Base-by-base conservation (phyloP, 495 filamentous ascomycete genomes). In the Trypethelium eluteriae region DNA sequence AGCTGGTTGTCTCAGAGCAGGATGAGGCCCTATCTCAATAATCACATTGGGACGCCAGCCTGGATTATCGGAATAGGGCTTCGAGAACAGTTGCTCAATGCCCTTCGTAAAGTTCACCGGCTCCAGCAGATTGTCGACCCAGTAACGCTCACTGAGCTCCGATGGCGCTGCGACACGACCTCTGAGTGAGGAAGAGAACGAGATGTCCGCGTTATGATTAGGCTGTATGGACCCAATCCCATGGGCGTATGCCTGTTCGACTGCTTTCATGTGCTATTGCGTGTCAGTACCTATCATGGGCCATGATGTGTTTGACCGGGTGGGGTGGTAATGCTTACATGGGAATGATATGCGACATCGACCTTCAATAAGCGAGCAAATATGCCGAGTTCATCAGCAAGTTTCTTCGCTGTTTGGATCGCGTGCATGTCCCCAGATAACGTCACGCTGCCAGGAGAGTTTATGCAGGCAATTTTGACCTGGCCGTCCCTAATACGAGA, bases 241-340 rank as follows among this genome's bases (percentile, higher is more conserved):
- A 53, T 53, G 11, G 49, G 49, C 25, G 41, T 66, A 66, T n/a
- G 18, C 64, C n/a, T 38, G 50, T 9, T 53, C 67, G 12, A 69
- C n/a, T 11, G 61, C 67, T 49, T 78, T 71, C 81, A 89, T 89
- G 67, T 89, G 84, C 62, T 82, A 53, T 53, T 14, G 49, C 5
- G 18, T 16, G 49, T 53, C 18, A 53, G 9, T 25, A 53, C 18
- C 11, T 16, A 53, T 11, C n/a, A 44, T 14, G 16, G 49, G 5
- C n/a, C 5, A 16, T 53, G 49, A 18, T 53, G 12, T 53, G 18
- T 14, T 53, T 14, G 18, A 53, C 5, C 18, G 12, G 5, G 18
- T 18, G 49, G 18, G 10, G 18, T 5, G 18, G 11, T 5, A 53
- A 53, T n/a, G 16, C 49, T 53, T 53, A 53, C 49, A 53, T 53